phyloP scores from a whole-genome alignment of 352 stramenopile genomes.

The Pythium insidiosum region DNA sequence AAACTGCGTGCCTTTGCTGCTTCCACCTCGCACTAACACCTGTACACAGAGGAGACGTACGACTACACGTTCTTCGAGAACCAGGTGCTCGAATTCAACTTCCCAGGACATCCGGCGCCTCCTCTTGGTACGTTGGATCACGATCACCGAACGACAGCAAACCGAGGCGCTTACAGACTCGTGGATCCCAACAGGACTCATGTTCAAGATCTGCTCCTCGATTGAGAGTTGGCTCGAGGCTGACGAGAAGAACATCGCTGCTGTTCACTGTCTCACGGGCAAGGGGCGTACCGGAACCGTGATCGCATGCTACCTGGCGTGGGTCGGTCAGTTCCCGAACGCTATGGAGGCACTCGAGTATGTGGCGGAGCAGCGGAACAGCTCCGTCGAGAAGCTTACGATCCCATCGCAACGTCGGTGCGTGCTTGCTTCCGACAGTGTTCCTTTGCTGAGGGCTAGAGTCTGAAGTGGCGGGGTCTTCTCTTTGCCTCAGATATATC shows the following conservation, averaged over 20 bases:
- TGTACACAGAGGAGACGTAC: conserved; percentile 89
- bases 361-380: conserved; percentile 84
- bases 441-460: no score
- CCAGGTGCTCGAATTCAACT: conserved; percentile 96
- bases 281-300: conserved; percentile 93
- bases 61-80: conserved; percentile 94
- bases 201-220: conserved; percentile 96
- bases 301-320: conserved; percentile 94
- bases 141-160: no score
- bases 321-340: conserved; percentile 89
- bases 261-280: conserved; percentile 96
- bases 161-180: no score
- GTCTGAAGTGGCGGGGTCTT: no score
- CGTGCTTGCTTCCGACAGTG: neutral
- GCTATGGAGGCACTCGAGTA: conserved; percentile 92
- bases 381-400: conserved; percentile 89
- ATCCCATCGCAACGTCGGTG: conserved; percentile 94
- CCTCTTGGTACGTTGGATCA: conserved; percentile 83
- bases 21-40: neutral
- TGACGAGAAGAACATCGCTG: conserved; percentile 93
- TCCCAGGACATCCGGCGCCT: conserved; percentile 94
- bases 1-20: neutral
- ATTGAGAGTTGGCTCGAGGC: conserved; percentile 97
- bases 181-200: conserved; percentile 48
- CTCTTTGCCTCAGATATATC: conserved; percentile 92